phyloP scores from a whole-genome alignment of 345 rosid genomes.

The Salix arbutifolia region DNA sequence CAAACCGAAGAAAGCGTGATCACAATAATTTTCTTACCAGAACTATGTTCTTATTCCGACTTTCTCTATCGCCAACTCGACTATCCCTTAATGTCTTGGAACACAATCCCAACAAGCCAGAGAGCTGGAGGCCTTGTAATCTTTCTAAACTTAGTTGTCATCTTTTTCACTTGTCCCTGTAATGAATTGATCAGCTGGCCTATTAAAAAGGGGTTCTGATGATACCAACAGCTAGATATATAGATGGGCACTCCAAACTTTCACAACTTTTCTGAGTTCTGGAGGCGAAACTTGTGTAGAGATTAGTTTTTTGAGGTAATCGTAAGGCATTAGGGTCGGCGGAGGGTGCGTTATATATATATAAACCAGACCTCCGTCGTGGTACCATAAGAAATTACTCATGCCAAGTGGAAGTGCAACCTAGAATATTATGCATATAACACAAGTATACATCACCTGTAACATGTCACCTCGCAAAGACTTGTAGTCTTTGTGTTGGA shows the following conservation, averaged over 20 bases:
- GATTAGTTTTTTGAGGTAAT: background rate
- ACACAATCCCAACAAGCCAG: background rate
- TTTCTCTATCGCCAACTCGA: background rate
- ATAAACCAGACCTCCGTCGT: background rate
- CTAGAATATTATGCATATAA: background rate
- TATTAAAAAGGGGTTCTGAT: background rate
- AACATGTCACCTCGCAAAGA: background rate
- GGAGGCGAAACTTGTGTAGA: background rate
- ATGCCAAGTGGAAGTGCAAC: background rate
- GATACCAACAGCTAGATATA: background rate
- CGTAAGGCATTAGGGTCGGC: background rate
- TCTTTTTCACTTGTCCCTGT: background rate
- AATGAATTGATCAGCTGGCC: background rate
- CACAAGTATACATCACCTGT: background rate
- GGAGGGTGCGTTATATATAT: background rate
- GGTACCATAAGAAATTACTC: background rate
- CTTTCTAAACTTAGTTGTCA: background rate
- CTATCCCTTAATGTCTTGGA: background rate
- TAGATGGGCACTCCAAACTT: background rate
- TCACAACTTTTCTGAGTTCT: background rate
- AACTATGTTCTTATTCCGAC: background rate
- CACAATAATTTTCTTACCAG: background rate
- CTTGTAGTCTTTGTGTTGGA: background rate
- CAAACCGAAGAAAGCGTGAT: background rate
- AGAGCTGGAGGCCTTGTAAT: background rate